A percentile compares a stretch with the other conserved stretches of the same genome.
phyloP scores from a whole-genome alignment of 768 basidiomycete genomes.

The Punctularia strigosozonata region DNA sequence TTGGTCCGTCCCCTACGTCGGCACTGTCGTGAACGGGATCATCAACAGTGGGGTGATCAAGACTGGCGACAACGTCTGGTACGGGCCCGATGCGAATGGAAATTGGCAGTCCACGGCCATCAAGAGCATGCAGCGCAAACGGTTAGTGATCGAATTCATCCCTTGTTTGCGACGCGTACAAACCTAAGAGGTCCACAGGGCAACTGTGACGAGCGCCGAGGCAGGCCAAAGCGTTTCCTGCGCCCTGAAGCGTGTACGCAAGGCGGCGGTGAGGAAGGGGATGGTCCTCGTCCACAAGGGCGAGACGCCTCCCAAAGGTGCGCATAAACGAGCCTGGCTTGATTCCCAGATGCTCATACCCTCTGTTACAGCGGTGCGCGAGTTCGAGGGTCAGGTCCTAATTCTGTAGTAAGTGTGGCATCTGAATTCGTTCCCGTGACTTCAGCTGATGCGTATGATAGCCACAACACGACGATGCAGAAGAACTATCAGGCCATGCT shows the following conservation, averaged over 20 bases:
- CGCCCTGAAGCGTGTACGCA: constrained; percentile 80
- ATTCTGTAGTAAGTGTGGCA: constrained; percentile 68
- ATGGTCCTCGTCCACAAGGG: constrained; percentile 85
- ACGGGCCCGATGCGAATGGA: constrained; percentile 91
- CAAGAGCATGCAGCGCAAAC: constrained; percentile 90
- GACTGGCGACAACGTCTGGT: constrained; percentile 68
- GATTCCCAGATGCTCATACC: neutral
- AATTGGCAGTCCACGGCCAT: constrained; percentile 71
- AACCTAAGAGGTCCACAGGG: constrained; percentile 30
- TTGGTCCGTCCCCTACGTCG: constrained; percentile 82
- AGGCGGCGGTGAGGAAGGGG: constrained; percentile 79
- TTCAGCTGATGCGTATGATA: constrained; percentile 15
- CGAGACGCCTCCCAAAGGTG: constrained; percentile 69
- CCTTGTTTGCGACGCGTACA: neutral
- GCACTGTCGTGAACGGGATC: constrained; percentile 79
- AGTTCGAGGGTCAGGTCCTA: constrained; percentile 90
- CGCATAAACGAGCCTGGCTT: constrained; percentile 5
- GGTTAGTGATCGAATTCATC: constrained; percentile 29
- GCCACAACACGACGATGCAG: constrained; percentile 89
- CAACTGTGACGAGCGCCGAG: constrained; percentile 72
- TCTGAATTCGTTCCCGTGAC: neutral
- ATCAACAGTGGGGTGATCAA: constrained; percentile 65
- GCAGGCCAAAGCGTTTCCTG: constrained; percentile 94
- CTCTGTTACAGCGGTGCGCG: constrained; percentile 45
- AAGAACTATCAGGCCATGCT: constrained; percentile 93